Evolutionary conservation across 768 basidiomycete species (phyloP), one percentile per base, ranked within the genome.

Genomic region (Ramaria sp.): DNA sequence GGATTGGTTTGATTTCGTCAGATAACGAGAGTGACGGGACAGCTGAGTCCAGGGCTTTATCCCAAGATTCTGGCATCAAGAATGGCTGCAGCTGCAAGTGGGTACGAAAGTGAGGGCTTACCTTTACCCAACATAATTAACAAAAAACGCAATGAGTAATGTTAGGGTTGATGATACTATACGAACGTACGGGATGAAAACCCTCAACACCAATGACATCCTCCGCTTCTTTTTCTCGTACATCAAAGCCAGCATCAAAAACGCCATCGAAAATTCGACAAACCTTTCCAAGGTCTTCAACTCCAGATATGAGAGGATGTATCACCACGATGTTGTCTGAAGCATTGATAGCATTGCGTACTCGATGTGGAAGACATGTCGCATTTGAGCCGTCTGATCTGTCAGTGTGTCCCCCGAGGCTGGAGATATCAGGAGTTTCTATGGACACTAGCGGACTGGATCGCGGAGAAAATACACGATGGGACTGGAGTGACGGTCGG

Each of bases 381-480:
- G 10, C 45, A 53, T 56, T 48, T 10, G 13, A 43, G 50, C 52
- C 59, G n/a, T 61, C 47, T 11, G 48, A 51, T 15, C 39, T 54
- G 45, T 53, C 31, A 41, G 66, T 53, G 19, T 58, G 31, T 51
- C 65, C 60, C 10, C 60, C 38, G 1, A 70, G 64, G 27, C 70
- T 27, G 2, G 60, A 34, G 13, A 49, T 22, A 1, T 55, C 33
- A 38, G 61, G 61, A 61, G 71, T 65, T 15, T 67, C 63, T 72
- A 78, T 59, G 69, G 74, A 65, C 0, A 91, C 88, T 5, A 93
- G 65, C 0, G 91, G 88, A n/a, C 88, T 81, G 0, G 84, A 88
- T 3, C 80, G 75, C 0, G 92, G 90, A 0, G 90, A 86, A 64
- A 82, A 94, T 27, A 94, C 72, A 12, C 68, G 70, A 61, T 90